These are phyloP conservation scores for Boletus sp. DNA, from an alignment of 768 basidiomycete species.

Conservation along the genomic window DNA sequence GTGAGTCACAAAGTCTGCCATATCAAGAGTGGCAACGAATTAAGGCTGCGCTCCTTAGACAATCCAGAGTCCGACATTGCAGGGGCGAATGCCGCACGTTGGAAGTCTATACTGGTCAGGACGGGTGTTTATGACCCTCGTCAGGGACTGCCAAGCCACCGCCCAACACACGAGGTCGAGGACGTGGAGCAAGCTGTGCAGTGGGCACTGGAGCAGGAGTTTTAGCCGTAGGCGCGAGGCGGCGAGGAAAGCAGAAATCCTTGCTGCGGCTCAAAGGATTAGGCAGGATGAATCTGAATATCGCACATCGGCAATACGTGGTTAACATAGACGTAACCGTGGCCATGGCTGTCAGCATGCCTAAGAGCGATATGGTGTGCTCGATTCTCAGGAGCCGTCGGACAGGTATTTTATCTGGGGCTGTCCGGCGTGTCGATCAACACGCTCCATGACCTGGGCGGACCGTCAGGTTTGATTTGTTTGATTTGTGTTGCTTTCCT, in stretches of 20 bases:
- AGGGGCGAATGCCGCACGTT: slow-evolving; percentile 81
- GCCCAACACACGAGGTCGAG: slow-evolving; percentile 64
- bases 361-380: slow-evolving; percentile 14
- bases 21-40: slow-evolving; percentile 2
- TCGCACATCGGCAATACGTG: slow-evolving; percentile 24
- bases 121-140: slow-evolving; percentile 83
- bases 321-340: slow-evolving; percentile 31
- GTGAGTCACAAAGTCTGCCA: slow-evolving; percentile 42
- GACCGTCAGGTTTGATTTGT: slow-evolving; percentile 17
- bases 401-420: slow-evolving; percentile 26
- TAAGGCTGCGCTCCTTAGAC: slow-evolving; percentile 42
- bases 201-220: slow-evolving; percentile 60
- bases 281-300: slow-evolving; percentile 16
- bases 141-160: slow-evolving; percentile 60
- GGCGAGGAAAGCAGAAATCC: slow-evolving; percentile 13
- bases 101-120: slow-evolving; percentile 81
- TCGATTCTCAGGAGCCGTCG: slow-evolving; percentile 25
- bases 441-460: slow-evolving; percentile 22
- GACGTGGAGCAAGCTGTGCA: slow-evolving; percentile 83
- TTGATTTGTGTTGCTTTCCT: slow-evolving; percentile 8
- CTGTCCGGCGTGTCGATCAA: slow-evolving; percentile 34
- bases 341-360: slow-evolving; percentile 24
- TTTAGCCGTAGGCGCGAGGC: slow-evolving; percentile 26
- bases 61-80: slow-evolving; percentile 92
- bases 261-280: slow-evolving; percentile 7